Evolutionary conservation across 2,329 filamentous ascomycete species (phyloP).

Genomic region (Aspergillus melleus): DNA sequence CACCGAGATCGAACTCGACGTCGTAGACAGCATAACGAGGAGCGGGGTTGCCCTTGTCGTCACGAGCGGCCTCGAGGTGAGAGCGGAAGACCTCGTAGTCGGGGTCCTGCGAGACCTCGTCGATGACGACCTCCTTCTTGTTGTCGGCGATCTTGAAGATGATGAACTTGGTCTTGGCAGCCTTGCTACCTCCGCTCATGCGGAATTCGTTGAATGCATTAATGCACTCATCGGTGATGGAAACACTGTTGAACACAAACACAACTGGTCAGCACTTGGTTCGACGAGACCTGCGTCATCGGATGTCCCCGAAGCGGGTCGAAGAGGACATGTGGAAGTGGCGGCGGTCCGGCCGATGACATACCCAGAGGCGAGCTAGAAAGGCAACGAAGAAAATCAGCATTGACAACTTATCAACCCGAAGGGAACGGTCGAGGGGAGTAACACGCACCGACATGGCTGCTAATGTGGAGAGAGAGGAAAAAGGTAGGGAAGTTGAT

Average conservation of each 20-base stretch:
- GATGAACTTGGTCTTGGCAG: conserved; percentile 46
- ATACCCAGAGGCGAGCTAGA: conserved; percentile 40
- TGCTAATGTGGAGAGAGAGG: conserved; percentile 24
- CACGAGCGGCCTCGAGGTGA: conserved; percentile 45
- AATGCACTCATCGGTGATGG: conserved; percentile 49
- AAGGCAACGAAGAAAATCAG: conserved; percentile 14
- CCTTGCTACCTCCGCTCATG: conserved; percentile 39
- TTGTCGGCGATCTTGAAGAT: conserved; percentile 55
- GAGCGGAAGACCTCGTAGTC: conserved; percentile 52
- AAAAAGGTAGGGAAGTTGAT: conserved; percentile 21
- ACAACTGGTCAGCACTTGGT: background rate
- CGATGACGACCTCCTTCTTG: conserved; percentile 51
- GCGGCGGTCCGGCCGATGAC: conserved; percentile 8
- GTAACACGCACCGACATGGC: conserved; percentile 36
- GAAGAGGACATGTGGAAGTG: conserved; percentile 1
- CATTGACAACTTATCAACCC: background rate
- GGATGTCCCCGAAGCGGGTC: background rate
- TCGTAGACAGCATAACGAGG: conserved; percentile 54
- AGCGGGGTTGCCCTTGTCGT: conserved; percentile 44
- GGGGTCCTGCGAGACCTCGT: conserved; percentile 44
- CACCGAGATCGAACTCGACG: conserved; percentile 50
- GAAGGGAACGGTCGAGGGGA: background rate
- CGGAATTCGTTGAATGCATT: conserved; percentile 49
- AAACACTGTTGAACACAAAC: conserved; percentile 37
- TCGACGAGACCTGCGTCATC: background rate